Evolutionary conservation across 768 basidiomycete species (phyloP).

Genomic region (Ephemerocybe angulata): DNA sequence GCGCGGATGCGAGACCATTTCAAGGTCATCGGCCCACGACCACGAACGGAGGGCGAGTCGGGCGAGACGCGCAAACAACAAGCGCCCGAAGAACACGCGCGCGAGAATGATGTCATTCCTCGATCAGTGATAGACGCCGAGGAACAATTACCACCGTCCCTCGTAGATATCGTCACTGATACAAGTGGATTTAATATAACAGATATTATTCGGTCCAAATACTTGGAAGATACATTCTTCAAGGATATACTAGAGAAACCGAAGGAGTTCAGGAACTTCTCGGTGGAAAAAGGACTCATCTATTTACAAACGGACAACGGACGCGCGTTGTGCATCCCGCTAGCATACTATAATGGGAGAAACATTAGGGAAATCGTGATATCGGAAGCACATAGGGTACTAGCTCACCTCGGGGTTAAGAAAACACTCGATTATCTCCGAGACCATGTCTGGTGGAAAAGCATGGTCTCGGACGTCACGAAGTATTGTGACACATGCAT

Average conservation of each 20-base stretch:
- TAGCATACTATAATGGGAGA: conserved; percentile 14
- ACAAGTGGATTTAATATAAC: conserved; percentile 6
- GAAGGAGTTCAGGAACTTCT: conserved; percentile 14
- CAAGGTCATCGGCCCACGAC: conserved; percentile 22
- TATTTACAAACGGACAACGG: conserved; percentile 8
- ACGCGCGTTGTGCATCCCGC: conserved; percentile 19
- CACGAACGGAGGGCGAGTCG: conserved; percentile 22
- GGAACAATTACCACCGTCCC: not conserved
- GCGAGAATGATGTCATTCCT: not conserved
- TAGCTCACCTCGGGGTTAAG: conserved; percentile 29
- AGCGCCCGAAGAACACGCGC: not conserved
- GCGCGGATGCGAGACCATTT: conserved; percentile 16
- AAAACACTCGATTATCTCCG: conserved; percentile 29
- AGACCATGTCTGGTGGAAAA: conserved; percentile 37
- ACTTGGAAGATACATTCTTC: conserved; percentile 15
- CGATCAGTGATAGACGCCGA: no score
- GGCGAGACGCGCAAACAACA: conserved; percentile 8
- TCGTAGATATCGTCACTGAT: not conserved
- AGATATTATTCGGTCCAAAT: conserved; percentile 1
- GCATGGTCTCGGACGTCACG: conserved; percentile 20
- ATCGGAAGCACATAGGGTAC: conserved; percentile 29
- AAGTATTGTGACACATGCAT: conserved; percentile 26
- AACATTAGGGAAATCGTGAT: conserved; percentile 27
- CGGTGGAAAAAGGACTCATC: conserved; percentile 11
- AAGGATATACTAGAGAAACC: conserved; percentile 10